These are phyloP conservation scores for Periconia macrospinosa DNA, from an alignment of 2,329 filamentous ascomycete species.

Conservation along the genomic window DNA sequence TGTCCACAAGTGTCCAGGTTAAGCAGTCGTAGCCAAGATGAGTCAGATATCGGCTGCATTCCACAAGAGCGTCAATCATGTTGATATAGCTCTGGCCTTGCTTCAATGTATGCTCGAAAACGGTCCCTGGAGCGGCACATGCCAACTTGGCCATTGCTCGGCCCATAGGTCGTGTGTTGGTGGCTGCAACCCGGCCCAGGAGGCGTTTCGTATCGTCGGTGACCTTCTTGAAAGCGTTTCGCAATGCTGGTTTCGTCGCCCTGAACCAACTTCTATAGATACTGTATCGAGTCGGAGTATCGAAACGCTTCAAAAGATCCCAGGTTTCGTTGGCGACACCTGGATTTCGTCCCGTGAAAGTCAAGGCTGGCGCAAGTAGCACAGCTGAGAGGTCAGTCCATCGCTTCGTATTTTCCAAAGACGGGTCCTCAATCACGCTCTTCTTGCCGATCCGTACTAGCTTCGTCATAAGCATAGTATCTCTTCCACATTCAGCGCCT, in stretches of 20 bases:
- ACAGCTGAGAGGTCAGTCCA: constrained; percentile 86
- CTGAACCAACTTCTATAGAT: constrained; percentile 91
- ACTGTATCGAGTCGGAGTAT: constrained; percentile 75
- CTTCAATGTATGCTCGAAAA: constrained; percentile 84
- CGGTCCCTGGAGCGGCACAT: constrained; percentile 84
- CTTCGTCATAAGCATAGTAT: constrained; percentile 76
- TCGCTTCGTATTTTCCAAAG: constrained; percentile 69
- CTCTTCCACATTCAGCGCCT: constrained; percentile 86
- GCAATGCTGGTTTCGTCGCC: constrained; percentile 60
- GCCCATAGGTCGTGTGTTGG: constrained; percentile 84
- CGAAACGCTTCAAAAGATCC: constrained; percentile 77
- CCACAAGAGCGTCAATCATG: constrained; percentile 90
- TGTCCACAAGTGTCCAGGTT: constrained; percentile 86
- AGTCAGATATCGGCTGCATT: constrained; percentile 93
- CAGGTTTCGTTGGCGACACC: constrained; percentile 85
- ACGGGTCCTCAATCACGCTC: constrained; percentile 71
- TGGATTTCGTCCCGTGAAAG: constrained; percentile 81
- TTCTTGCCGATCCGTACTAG: constrained; percentile 81
- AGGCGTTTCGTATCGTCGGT: constrained; percentile 79
- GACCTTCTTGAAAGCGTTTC: constrained; percentile 74
- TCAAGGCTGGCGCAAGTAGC: constrained; percentile 84
- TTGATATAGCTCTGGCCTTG: constrained; percentile 96
- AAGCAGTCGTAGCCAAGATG: constrained; percentile 90
- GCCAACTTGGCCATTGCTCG: constrained; percentile 90
- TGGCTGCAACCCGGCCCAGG: constrained; percentile 86